A percentile compares a stretch with the other conserved stretches of the same genome.
These are phyloP conservation scores for Fusarium globosum DNA, from an alignment of 2,329 filamentous ascomycete species.

Conservation along the genomic window DNA sequence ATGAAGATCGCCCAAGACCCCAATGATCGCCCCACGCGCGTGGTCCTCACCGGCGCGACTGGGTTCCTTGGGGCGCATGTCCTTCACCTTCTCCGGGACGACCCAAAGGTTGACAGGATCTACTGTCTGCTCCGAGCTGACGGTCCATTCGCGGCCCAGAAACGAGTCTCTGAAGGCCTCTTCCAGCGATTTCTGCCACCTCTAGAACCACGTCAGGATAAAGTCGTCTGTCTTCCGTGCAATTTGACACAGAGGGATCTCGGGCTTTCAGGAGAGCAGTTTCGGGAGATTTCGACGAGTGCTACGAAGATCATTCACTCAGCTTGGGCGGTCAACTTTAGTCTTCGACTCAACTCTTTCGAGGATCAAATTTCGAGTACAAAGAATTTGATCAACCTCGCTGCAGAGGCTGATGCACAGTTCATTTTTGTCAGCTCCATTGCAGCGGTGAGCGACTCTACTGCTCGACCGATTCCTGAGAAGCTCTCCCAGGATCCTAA, in stretches of 20 bases:
- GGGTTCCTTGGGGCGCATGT: conserved; percentile 73
- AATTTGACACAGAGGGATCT: conserved; percentile 5
- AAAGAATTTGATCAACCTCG: conserved; percentile 55
- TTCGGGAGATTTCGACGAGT: not conserved
- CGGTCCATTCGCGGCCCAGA: conserved; percentile 2
- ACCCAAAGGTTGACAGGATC: conserved; percentile 3
- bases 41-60: conserved; percentile 71
- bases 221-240: conserved; percentile 34
- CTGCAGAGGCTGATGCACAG: conserved; percentile 36
- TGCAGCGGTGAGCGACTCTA: conserved; percentile 54
- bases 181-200: not conserved
- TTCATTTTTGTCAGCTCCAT: conserved; percentile 65
- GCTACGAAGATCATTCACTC: conserved; percentile 56
- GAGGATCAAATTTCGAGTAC: conserved; percentile 60
- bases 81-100: conserved; percentile 29
- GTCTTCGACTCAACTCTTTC: conserved; percentile 61
- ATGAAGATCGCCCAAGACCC: not conserved
- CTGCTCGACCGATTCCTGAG: conserved; percentile 50
- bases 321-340: conserved; percentile 69
- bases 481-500: conserved; percentile 16
- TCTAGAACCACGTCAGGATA: not conserved
- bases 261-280: conserved; percentile 1
- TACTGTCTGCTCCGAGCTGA: conserved; percentile 57
- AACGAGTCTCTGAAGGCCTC: conserved; percentile 28
- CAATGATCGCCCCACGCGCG: not conserved